Base-by-base conservation (phyloP, 352 stramenopile species). In the Phytophthora citrophthora region DNA sequence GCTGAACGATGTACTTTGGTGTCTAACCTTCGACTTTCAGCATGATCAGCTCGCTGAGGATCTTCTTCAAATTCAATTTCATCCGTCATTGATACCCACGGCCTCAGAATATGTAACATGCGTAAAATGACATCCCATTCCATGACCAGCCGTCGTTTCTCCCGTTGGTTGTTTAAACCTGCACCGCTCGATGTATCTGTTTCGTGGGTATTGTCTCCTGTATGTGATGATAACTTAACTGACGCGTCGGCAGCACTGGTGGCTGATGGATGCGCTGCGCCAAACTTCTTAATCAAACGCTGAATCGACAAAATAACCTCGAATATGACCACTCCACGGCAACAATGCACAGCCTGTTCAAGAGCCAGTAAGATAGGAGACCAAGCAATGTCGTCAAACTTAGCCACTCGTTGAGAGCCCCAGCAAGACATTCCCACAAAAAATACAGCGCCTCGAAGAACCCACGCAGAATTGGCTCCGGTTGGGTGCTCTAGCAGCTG, bases 351-450 rank as follows among this genome's bases (percentile, higher is more conserved):
- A 26, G 81, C 72, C 44, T 69, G 54, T 44, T 93, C 83, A 32
- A 95, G 70, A 10, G 83, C 79, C 20, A 91, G 47, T 5, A 96
- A 61, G 27, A 95, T 83, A 10, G 87, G 81, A 3, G 74, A 74
- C 84, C 86, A 94, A 52, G 84, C 81, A 52, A 92, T 77, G 39
- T 91, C 71, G 16, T 94, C 85, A 50, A 96, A 80, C 52, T 77
- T 84, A 4, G 73, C 62, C 0, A 95, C 74, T 16, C 88, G 84
- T 47, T 96, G 87, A 12, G 85, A 94, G 3, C 88, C 88, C 88
- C 88, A 96, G 32, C 83, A 93, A 13, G 87, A 95, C 88, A 96
- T 96, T 2, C 87, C 88, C 4, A 96, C 67, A 59, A 94, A 96
- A 66, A 95, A 96, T 11, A 96, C 86, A 0, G 87, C 86, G 0